Percentiles rank a stretch among this genome's conserved stretches.
phyloP scores from a whole-genome alignment of 1,284 basidiomycete species.

The Cutaneotrichosporon cutaneum region DNA sequence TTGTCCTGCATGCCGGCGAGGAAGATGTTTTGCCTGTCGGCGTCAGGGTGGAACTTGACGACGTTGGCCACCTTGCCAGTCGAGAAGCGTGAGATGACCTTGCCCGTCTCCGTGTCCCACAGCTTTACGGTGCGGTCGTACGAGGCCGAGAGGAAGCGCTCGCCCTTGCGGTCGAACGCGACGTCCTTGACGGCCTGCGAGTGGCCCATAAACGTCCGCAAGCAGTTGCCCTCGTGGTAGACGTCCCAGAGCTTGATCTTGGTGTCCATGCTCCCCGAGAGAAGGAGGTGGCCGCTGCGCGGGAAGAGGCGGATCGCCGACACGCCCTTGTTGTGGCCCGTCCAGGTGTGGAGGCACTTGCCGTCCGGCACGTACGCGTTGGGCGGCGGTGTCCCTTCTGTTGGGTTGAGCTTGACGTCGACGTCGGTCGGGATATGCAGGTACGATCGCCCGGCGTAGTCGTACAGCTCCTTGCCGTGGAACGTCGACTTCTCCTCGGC shows the following conservation, averaged over 20 bases:
- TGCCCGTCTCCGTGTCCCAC: constrained; percentile 96
- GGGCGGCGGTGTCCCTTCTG: constrained; percentile 76
- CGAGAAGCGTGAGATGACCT: constrained; percentile 91
- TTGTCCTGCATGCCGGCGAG: constrained; percentile 98
- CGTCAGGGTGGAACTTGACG: constrained; percentile 90
- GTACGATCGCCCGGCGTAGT: constrained; percentile 98
- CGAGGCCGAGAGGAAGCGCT: constrained; percentile 83
- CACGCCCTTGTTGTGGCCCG: constrained; percentile 94
- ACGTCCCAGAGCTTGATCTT: constrained; percentile 99
- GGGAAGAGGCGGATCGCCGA: constrained; percentile 92
- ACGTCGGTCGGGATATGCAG: constrained; percentile 80
- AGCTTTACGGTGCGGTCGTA: constrained; percentile 98
- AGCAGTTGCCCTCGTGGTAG: constrained; percentile 92
- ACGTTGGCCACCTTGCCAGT: constrained; percentile 97
- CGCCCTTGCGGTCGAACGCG: constrained; percentile 89
- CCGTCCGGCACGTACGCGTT: constrained; percentile 89
- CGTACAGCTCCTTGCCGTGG: constrained; percentile 94
- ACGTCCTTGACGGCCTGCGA: constrained; percentile 95
- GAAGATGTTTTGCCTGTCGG: constrained; percentile 94
- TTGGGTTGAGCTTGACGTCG: constrained; percentile 62
- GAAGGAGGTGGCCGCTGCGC: constrained; percentile 83
- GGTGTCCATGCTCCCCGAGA: constrained; percentile 96
- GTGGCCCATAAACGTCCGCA: constrained; percentile 97
- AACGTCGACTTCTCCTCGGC: constrained; percentile 91
- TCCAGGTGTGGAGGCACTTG: constrained; percentile 91